Evolutionary conservation across 306 rosid species (phyloP), one percentile per base, ranked within the genome.

Genomic region (Rubus parviflorus): DNA sequence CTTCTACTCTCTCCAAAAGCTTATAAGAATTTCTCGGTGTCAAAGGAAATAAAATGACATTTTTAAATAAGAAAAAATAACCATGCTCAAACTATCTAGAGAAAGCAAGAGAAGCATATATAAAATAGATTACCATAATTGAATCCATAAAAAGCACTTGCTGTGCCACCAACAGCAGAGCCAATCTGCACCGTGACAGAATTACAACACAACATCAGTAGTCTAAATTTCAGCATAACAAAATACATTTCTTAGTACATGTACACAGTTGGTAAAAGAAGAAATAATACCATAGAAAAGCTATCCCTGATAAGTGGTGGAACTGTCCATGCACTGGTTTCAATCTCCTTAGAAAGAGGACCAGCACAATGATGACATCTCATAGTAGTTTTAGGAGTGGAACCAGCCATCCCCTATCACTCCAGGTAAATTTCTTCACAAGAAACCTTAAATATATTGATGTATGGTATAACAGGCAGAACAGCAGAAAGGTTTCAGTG

Each of bases 121-220:
- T 6, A 35, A 22, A 53, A 60, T 1, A 68, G 53, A 30, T 63
- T 84, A 94, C 98, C 97, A 54, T 86, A 88, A 84, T 94, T 92
- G 85, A 94, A 94, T 85, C 98, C 95, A 87, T 92, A 94, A 77
- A 94, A 94, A 46, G 96, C 97, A 92, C 97, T 92, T 62, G 94
- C 64, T 13, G 86, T 94, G 64, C 98, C 98, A 68, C 98, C 98
- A 80, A 92, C 90, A 13, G 93, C 98, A 78, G 98, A 94, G 67
- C 98, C 95, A 86, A 94, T 94, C 98, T 94, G 84, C 57, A 68
- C 3, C 75, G 35, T 25, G 53, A 66, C 11, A 30, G 23, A 64
- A 53, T 58, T 10, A 42, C 5, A 51, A 72, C 23, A 35, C 62
- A 43, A 7, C 8, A 48, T 54, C 4, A 54, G 22, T 1, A 77